These are phyloP conservation scores for Dentipellis sp. DNA, from an alignment of 768 basidiomycete genomes.

Conservation along the genomic window DNA sequence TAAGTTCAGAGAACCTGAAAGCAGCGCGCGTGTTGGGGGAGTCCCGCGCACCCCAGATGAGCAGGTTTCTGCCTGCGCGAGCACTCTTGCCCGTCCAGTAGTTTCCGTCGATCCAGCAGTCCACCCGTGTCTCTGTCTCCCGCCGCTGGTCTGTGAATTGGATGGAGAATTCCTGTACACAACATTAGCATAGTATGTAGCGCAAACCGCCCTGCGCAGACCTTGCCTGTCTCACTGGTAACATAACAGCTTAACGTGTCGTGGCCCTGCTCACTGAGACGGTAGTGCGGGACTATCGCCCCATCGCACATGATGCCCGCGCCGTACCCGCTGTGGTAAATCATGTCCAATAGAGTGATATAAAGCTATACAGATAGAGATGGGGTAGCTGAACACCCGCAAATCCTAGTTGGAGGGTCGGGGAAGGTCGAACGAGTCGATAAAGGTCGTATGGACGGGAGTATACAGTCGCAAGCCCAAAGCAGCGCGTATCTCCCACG, in stretches of 20 bases:
- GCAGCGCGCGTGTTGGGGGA: background rate
- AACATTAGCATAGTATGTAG: background rate
- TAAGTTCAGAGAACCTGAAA: background rate
- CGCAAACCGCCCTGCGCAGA: background rate
- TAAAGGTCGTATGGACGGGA: background rate
- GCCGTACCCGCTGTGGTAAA: background rate
- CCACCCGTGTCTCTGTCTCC: background rate
- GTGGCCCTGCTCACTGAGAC: background rate
- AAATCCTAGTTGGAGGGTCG: background rate
- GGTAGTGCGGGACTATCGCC: background rate
- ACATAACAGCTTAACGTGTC: background rate
- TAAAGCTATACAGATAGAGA: too few species aligned
- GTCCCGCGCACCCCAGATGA: background rate
- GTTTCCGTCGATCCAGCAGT: background rate
- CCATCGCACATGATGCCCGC: background rate
- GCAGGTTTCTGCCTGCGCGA: background rate
- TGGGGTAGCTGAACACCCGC: too few species aligned
- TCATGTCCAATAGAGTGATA: background rate
- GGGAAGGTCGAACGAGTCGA: background rate
- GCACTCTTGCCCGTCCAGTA: background rate
- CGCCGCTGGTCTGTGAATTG: background rate
- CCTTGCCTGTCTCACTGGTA: background rate
- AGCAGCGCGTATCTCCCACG: background rate
- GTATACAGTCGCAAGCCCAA: background rate
- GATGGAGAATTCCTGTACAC: background rate